phyloP scores from a whole-genome alignment of 176 grass and related monocot genomes.

The Melocanna baccifera region DNA sequence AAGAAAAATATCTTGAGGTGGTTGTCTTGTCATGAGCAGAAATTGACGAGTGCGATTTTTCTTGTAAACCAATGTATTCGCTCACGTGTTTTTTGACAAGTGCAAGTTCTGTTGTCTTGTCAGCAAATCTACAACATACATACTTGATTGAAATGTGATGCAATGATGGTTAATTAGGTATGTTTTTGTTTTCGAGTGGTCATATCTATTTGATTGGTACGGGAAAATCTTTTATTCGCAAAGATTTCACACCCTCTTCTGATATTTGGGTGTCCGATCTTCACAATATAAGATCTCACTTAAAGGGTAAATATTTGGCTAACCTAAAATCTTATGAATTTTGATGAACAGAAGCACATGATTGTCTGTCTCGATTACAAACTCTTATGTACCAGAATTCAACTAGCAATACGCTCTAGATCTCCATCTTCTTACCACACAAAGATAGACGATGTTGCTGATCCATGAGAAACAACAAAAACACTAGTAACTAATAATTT shows the following conservation, averaged over 20 bases:
- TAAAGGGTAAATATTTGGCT: no score
- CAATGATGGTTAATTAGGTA: background rate
- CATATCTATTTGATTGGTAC: background rate
- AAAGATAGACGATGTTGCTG: no score
- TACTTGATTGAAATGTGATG: background rate
- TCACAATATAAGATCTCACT: no score
- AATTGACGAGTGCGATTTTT: background rate
- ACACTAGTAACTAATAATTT: no score
- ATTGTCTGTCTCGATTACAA: no score
- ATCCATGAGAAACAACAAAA: no score
- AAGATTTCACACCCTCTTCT: background rate
- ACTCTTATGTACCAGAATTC: no score
- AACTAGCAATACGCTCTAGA: no score
- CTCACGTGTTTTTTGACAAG: conserved; percentile 10
- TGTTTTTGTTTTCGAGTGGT: conserved; percentile 14
- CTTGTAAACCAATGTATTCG: background rate
- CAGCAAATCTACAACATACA: background rate
- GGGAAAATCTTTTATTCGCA: background rate
- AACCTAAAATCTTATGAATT: no score
- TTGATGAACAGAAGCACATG: no score
- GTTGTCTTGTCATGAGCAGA: background rate
- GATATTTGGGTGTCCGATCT: no score
- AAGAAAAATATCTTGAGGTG: background rate
- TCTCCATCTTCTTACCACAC: no score
- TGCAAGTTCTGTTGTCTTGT: background rate